These are phyloP conservation scores for Sporothrix pallida DNA, from an alignment of 2,329 filamentous ascomycete species.

Conservation along the genomic window DNA sequence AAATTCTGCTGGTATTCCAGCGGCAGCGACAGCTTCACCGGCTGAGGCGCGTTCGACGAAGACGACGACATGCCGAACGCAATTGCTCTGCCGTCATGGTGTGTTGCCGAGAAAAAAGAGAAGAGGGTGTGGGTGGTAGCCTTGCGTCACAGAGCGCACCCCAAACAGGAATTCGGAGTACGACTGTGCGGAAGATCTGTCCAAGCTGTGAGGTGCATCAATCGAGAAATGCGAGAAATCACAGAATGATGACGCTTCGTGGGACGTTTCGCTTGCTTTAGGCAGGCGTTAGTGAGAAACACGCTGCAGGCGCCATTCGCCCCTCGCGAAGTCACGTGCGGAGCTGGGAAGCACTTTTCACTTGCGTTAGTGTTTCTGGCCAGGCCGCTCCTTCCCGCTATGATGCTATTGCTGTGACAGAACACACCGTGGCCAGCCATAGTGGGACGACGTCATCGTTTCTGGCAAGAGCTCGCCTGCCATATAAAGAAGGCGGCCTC, in stretches of 20 bases:
- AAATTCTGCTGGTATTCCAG: constrained; percentile 92
- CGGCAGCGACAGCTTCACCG: constrained; percentile 81
- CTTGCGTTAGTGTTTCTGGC: background rate
- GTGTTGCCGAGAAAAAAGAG: background rate
- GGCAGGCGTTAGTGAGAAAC: constrained; percentile 38
- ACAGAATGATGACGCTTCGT: constrained; percentile 5
- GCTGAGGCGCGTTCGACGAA: constrained; percentile 59
- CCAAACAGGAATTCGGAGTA: constrained; percentile 17
- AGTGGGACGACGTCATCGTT: constrained; percentile 33
- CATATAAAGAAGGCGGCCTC: constrained; percentile 29
- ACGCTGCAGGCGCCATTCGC: constrained; percentile 11
- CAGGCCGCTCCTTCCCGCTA: constrained; percentile 18
- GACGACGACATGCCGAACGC: constrained; percentile 56
- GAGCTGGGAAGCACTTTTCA: constrained; percentile 8
- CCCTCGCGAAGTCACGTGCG: constrained; percentile 32
- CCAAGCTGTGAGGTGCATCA: constrained; percentile 1
- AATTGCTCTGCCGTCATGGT: constrained; percentile 28
- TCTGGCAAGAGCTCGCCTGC: constrained; percentile 1
- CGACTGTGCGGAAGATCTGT: background rate
- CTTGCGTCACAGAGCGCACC: constrained; percentile 1
- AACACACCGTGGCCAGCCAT: background rate
- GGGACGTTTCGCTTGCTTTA: constrained; percentile 7
- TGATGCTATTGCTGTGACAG: constrained; percentile 15
- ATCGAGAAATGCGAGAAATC: constrained; percentile 10
- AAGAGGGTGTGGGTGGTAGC: background rate